A percentile compares a stretch with the other conserved stretches of the same genome.
phyloP scores from a whole-genome alignment of 352 stramenopile species.

The Globisporangium cederbergense region DNA sequence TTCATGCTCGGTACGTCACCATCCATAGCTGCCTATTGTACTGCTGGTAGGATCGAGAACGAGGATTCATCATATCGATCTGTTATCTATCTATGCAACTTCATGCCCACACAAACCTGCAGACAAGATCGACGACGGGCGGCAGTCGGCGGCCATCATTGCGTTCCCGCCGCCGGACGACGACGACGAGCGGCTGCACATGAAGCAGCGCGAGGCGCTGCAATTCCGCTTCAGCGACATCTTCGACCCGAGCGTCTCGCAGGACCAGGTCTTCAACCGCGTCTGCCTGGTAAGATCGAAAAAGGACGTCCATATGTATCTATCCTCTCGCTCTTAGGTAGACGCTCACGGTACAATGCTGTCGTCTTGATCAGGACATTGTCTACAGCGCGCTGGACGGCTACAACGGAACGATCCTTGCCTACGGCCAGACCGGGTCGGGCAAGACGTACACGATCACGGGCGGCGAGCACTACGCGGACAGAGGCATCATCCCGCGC shows the following conservation, averaged over 20 bases:
- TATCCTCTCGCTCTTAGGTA: background rate
- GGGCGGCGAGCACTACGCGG: conserved; percentile 89
- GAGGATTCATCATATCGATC: background rate
- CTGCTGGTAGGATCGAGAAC: background rate
- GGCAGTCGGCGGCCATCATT: conserved; percentile 40
- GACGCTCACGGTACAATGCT: background rate
- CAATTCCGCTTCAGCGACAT: conserved; percentile 74
- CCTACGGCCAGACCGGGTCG: conserved; percentile 67
- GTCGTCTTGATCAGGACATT: conserved; percentile 42
- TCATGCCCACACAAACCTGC: background rate
- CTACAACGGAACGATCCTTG: conserved; percentile 74
- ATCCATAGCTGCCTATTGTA: background rate
- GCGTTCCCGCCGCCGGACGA: conserved; percentile 56
- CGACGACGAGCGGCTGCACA: conserved; percentile 49
- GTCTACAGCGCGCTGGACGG: conserved; percentile 63
- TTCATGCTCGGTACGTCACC: conserved; percentile 43
- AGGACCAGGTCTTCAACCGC: conserved; percentile 69
- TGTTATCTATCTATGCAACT: background rate
- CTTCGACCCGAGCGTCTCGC: conserved; percentile 58
- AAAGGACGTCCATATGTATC: background rate
- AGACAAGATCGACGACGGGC: conserved; percentile 53
- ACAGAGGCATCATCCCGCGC: conserved; percentile 94
- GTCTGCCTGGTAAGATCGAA: conserved; percentile 44
- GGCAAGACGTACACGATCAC: conserved; percentile 80
- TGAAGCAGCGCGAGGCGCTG: conserved; percentile 70